phyloP scores from a whole-genome alignment of 345 rosid genomes.

The Eutrema japonicum region DNA sequence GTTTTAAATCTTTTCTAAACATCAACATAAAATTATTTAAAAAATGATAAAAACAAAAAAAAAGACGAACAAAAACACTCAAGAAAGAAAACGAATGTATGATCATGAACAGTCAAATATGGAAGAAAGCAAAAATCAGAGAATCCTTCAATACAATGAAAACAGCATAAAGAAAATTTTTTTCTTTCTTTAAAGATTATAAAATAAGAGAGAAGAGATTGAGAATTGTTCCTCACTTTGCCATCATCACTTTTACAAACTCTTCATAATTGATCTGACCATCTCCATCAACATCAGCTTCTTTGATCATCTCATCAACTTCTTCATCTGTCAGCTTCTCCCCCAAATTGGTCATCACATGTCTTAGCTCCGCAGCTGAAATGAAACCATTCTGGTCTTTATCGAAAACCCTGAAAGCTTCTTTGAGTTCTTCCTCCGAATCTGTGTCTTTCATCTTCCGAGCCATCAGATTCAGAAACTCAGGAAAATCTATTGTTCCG shows the following conservation, averaged over 20 bases:
- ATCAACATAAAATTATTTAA: conserved; percentile 9
- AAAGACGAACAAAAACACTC: background rate
- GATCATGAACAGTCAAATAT: conserved; percentile 22
- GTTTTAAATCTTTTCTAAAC: conserved; percentile 12
- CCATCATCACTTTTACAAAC: conserved; percentile 52
- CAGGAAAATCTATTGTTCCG: conserved; percentile 61
- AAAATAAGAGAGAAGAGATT: background rate
- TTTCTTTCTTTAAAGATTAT: background rate
- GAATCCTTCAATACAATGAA: background rate
- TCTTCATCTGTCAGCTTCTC: conserved; percentile 62
- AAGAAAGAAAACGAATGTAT: background rate
- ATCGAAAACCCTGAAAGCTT: conserved; percentile 48
- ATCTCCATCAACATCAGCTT: conserved; percentile 51
- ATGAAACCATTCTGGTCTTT: conserved; percentile 49
- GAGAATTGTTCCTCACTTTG: conserved; percentile 40
- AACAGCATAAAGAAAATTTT: background rate
- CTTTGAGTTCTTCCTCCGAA: conserved; percentile 47
- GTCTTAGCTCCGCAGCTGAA: conserved; percentile 55
- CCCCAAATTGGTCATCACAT: conserved; percentile 60
- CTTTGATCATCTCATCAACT: conserved; percentile 50
- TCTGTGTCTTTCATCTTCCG: conserved; percentile 61
- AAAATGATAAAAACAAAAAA: background rate
- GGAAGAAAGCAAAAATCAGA: conserved; percentile 5
- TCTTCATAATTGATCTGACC: conserved; percentile 50
- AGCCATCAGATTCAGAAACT: conserved; percentile 63